Evolutionary conservation across 306 rosid species (phyloP), one percentile per base, ranked within the genome.

Genomic region (Dicorynia guianensis): DNA sequence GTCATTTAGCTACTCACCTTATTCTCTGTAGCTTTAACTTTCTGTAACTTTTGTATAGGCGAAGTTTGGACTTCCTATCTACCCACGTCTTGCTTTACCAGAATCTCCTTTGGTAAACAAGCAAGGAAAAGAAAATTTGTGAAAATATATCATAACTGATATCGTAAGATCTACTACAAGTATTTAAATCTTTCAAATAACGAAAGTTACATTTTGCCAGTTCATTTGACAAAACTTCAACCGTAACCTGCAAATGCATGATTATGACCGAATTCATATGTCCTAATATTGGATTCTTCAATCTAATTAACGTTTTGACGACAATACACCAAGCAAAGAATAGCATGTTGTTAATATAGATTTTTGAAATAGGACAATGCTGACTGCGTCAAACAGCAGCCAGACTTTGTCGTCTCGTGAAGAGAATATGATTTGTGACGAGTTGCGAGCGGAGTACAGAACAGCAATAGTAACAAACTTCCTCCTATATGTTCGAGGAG

Each of bases 401-500:
- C 30, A 25, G 30, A 25, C 30, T 25, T 25, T 25, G 30, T 25
- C 2, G 30, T 25, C 30, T 25, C 30, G n/a, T 25, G 30, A 25
- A 25, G 30, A 25, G 1, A 25, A 25, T 25, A 25, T 25, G 1
- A 25, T 25, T 25, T 25, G 1, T 25, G 30, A 25, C 30, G 30
- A 25, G 30, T 25, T 25, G 2, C 30, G 30, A 25, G 30, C 30
- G 2, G 30, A 25, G 30, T 25, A 25, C 30, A 25, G 30, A 25
- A 25, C 30, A 25, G 30, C 2, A 30, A 69, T 68, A 60, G 75
- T 20, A 65, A 48, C 43, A 64, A 79, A 48, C 97, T 90, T 94
- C 58, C 91, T 82, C 76, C 98, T 87, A 58, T 89, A 91, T 47
- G 89, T 75, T 44, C 94, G 89, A 46, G 98, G 97, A 19, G 61